Evolutionary conservation across 331 rosid genomes (phyloP).

Genomic region (Ulmus americana): DNA sequence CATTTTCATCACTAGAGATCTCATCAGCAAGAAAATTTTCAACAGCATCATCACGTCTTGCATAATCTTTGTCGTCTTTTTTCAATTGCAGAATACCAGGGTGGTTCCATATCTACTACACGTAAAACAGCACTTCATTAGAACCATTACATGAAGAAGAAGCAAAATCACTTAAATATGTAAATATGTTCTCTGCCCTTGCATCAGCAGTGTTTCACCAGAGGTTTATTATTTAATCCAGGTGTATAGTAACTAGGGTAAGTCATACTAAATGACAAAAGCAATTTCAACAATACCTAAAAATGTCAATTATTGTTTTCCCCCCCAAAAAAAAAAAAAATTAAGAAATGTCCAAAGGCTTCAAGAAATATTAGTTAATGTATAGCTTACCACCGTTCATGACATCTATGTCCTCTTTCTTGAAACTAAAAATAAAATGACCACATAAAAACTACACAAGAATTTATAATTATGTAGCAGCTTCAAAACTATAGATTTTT

Average conservation of each 20-base stretch:
- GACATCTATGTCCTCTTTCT: neutral
- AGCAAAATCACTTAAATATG: conserved; percentile 10
- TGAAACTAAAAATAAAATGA: neutral
- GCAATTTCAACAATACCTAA: neutral
- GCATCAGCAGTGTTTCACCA: neutral
- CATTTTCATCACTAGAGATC: conserved; percentile 87
- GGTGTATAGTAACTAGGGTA: neutral
- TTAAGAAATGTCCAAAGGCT: neutral
- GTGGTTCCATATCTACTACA: conserved; percentile 91
- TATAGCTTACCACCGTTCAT: neutral
- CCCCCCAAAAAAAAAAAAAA: neutral
- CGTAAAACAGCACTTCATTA: conserved; percentile 26
- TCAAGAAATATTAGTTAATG: neutral
- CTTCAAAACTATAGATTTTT: too few relatives aligned
- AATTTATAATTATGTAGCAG: too few relatives aligned
- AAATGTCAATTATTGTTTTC: neutral
- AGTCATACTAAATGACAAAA: neutral
- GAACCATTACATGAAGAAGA: conserved; percentile 18
- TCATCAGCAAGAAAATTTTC: conserved; percentile 88
- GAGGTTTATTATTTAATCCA: neutral
- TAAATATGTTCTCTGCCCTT: neutral
- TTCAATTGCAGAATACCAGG: conserved; percentile 94
- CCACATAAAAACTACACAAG: neutral
- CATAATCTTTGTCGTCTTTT: conserved; percentile 65
- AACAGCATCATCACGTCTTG: conserved; percentile 64